phyloP scores from a whole-genome alignment of 345 rosid genomes.

The Isatis tinctoria region DNA sequence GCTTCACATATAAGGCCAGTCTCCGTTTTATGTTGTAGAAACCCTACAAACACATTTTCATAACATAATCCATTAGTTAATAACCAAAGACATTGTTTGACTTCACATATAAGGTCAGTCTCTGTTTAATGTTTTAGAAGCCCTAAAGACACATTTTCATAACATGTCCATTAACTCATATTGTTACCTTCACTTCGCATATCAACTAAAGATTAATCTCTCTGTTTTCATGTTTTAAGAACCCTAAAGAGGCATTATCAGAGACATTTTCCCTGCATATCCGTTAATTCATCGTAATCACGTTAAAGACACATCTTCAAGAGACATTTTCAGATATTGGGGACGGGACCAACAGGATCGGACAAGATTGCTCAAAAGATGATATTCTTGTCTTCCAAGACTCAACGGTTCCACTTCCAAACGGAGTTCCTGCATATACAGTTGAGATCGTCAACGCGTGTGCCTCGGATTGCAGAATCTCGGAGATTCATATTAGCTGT shows the following conservation, averaged over 20 bases:
- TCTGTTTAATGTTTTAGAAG: neutral
- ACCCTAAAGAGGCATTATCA: neutral
- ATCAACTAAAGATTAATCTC: neutral
- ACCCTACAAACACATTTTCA: neutral
- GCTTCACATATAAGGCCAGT: neutral
- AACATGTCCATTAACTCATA: neutral
- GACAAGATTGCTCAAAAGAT: slow-evolving; percentile 53
- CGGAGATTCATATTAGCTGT: slow-evolving; percentile 63
- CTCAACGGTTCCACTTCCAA: slow-evolving; percentile 50
- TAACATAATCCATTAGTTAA: neutral
- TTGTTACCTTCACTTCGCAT: neutral
- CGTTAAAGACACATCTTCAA: neutral
- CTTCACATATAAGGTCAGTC: neutral
- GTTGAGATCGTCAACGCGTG: slow-evolving; percentile 50
- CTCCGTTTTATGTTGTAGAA: neutral
- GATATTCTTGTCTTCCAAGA: slow-evolving; percentile 60
- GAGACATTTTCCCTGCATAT: neutral
- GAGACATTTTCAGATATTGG: slow-evolving; percentile 24
- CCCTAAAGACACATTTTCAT: neutral
- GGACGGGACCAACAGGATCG: slow-evolving; percentile 38
- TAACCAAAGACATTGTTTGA: neutral
- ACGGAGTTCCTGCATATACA: slow-evolving; percentile 62
- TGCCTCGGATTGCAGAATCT: slow-evolving; percentile 51
- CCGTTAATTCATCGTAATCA: neutral
- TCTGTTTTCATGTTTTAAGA: neutral